Evolutionary conservation across 192 early-diverging fungal species (phyloP).

Genomic region (Backusella mclennaniae): DNA sequence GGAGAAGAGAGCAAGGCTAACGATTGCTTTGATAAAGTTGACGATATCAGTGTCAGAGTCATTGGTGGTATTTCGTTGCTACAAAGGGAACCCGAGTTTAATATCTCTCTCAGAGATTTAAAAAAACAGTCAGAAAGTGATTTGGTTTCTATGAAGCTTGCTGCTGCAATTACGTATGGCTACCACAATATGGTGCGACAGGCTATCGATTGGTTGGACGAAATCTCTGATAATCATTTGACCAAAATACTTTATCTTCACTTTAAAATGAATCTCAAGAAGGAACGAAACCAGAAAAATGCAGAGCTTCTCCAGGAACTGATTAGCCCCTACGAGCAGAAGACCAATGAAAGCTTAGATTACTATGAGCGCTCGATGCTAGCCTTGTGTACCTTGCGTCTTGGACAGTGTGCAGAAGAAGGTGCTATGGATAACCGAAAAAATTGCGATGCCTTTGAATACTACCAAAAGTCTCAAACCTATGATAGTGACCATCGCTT

Average conservation of each 20-base stretch:
- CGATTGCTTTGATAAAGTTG: background rate
- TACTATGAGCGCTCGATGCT: background rate
- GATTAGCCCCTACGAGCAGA: background rate
- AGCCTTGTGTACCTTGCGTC: background rate
- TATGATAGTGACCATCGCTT: background rate
- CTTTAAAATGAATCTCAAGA: background rate
- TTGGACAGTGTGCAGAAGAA: constrained; percentile 4
- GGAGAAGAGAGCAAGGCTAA: background rate
- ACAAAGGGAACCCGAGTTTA: background rate
- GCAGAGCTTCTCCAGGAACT: background rate
- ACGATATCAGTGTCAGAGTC: background rate
- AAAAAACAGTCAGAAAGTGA: background rate
- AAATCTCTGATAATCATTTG: background rate
- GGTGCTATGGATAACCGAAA: background rate
- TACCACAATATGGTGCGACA: background rate
- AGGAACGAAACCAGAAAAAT: background rate
- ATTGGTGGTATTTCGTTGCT: background rate
- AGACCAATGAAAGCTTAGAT: background rate
- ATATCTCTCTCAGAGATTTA: background rate
- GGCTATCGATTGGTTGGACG: background rate
- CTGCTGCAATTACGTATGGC: background rate
- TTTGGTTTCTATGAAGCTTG: background rate
- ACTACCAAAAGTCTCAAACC: background rate
- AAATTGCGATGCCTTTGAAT: background rate
- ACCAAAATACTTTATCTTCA: background rate